A percentile compares a stretch with the other conserved stretches of the same genome.
Conservation (phyloP, 805 yeast species). For the Metschnikowia drakensbergensis region DNA sequence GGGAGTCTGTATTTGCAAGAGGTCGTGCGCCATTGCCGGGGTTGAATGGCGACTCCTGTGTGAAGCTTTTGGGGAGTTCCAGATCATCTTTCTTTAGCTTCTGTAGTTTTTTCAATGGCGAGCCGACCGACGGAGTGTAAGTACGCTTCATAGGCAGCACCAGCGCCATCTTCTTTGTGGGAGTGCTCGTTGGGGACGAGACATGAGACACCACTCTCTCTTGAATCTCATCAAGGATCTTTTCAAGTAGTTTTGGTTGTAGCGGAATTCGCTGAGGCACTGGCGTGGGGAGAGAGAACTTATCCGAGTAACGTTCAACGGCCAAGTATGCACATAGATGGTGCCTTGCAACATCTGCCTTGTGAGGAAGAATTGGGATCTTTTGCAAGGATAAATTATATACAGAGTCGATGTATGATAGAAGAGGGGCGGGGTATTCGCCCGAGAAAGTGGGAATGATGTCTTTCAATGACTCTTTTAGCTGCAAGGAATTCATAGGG, state of each 20-base stretch:
- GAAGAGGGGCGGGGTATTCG: slow-evolving; percentile 40
- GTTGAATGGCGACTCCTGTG: slow-evolving; percentile 14
- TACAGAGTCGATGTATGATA: slow-evolving; percentile 40
- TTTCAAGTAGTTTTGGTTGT: slow-evolving; percentile 42
- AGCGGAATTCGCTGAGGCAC: slow-evolving; percentile 53
- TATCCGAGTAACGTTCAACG: slow-evolving; percentile 44
- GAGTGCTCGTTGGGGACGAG: slow-evolving; percentile 19
- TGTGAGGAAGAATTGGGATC: slow-evolving; percentile 45
- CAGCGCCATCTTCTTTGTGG: slow-evolving; percentile 11
- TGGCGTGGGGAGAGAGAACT: slow-evolving; percentile 48
- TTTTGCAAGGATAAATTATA: slow-evolving; percentile 52
- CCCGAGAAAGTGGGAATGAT: slow-evolving; percentile 45
- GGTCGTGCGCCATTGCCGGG: not conserved
- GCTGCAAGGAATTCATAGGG: slow-evolving; percentile 20
- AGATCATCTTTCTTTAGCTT: slow-evolving; percentile 17
- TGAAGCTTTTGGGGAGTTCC: not conserved
- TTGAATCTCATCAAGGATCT: slow-evolving; percentile 45
- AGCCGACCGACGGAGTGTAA: slow-evolving; percentile 32
- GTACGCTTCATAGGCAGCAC: slow-evolving; percentile 15
- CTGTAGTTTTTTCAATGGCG: slow-evolving; percentile 37
- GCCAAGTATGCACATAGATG: slow-evolving; percentile 68
- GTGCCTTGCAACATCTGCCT: slow-evolving; percentile 60
- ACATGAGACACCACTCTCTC: slow-evolving; percentile 33
- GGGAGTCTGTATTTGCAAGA: slow-evolving; percentile 11
- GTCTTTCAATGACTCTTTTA: slow-evolving; percentile 40